Conservation (phyloP, 768 basidiomycete species). For the Russula olivacea region DNA sequence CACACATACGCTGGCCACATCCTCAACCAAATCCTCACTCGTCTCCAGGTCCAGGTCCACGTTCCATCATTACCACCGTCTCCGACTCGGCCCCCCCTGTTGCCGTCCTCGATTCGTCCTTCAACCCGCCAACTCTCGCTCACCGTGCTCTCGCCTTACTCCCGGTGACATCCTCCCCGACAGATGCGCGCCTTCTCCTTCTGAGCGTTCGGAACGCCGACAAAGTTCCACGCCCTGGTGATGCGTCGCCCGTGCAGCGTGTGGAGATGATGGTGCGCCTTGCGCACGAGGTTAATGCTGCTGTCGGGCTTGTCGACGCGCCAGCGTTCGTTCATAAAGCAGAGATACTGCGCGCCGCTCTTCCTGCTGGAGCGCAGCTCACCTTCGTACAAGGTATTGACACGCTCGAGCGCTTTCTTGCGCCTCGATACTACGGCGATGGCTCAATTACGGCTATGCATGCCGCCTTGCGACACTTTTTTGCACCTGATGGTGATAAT, state of each 20-base stretch:
- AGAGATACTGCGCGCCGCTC: constrained; percentile 45
- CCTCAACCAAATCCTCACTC: constrained; percentile 29
- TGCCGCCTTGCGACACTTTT: constrained; percentile 48
- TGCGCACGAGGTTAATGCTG: constrained; percentile 49
- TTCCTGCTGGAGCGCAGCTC: constrained; percentile 44
- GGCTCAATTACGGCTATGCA: constrained; percentile 48
- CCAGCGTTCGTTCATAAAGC: constrained; percentile 88
- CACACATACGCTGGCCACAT: constrained; percentile 64
- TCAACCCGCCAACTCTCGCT: constrained; percentile 86
- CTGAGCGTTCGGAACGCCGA: constrained; percentile 86
- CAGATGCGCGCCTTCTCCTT: constrained; percentile 71
- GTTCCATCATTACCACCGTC: neutral
- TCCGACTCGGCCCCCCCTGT: constrained; percentile 38
- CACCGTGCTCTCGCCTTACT: constrained; percentile 65
- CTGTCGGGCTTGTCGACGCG: constrained; percentile 78
- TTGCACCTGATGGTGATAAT: constrained; percentile 50
- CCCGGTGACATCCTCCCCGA: constrained; percentile 30
- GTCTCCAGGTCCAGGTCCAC: neutral
- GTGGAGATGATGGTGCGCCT: constrained; percentile 83
- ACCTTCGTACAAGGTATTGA: constrained; percentile 79
- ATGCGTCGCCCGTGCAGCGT: constrained; percentile 72
- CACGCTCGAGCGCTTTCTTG: constrained; percentile 76
- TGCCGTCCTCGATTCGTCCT: constrained; percentile 84
- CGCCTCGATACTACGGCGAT: constrained; percentile 60
- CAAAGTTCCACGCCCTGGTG: constrained; percentile 62